Evolutionary conservation across 179 eudicot species (phyloP), one percentile per base, ranked within the genome.

Genomic region (Silene vulgaris): DNA sequence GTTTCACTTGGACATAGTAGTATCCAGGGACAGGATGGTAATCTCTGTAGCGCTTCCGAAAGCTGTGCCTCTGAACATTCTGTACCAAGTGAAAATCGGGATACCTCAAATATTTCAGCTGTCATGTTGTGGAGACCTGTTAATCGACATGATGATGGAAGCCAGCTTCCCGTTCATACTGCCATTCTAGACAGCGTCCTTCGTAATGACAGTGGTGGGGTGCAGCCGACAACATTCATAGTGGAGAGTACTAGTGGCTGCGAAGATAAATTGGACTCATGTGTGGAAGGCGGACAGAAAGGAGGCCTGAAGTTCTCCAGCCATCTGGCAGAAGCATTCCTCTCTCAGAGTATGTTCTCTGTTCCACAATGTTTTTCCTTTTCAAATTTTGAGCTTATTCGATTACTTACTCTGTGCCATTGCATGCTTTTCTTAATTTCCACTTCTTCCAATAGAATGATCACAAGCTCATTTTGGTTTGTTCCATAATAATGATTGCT

Each of bases 281-380:
- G 20, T 29, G 74, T 64, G 26, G 82, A 77, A 65, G 69, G 43
- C 63, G 79, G 65, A 61, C 69, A 62, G 73, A 75, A 64, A 65
- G 78, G 74, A 66, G 75, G 75, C 71, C 19, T 73, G 72, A 70
- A 59, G 20, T 84, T 89, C 74, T 81, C 88, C 57, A 83, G 87
- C 74, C 71, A 77, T 62, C 84, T 79, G 67, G 96, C 96, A 32
- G 84, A 85, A 82, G 95, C 90, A 80, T 90, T 92, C 86, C 91
- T 90, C 48, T 79, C 88, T 11, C 86, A 84, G 75, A 89, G 96
- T 92, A 89, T 40, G 96, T 60, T 71, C 43, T 76, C 64, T 50
- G 21, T 67, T 75, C 64, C 48, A 26, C 61, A 56, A 23, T 37
- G 14, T 48, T 26, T 66, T 21, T 13, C 30, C 59, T 35, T 16